phyloP scores from a whole-genome alignment of 768 basidiomycete genomes.

The Mycena pura region DNA sequence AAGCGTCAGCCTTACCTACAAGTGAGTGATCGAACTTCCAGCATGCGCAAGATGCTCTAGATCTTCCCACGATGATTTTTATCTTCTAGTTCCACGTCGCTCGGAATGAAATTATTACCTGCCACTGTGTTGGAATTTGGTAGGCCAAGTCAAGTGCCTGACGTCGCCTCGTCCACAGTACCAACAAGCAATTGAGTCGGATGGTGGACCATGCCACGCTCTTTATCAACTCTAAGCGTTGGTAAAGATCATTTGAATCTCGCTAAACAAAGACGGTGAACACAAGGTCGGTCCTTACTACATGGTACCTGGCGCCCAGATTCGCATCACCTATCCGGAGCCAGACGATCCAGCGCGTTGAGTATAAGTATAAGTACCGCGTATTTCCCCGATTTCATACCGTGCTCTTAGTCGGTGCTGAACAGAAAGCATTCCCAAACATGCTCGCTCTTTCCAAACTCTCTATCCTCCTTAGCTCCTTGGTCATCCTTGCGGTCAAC shows the following conservation, averaged over 20 bases:
- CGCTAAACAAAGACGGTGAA: not conserved
- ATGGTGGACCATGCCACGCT: not conserved
- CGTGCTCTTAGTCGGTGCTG: not conserved
- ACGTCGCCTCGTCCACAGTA: not conserved
- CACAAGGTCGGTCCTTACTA: not conserved
- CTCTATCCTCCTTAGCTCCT: not conserved
- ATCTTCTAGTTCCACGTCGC: not conserved
- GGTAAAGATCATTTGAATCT: not conserved
- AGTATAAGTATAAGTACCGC: not conserved
- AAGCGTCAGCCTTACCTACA: too few species aligned
- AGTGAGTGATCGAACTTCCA: too few species aligned
- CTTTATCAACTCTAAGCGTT: not conserved
- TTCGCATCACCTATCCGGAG: not conserved
- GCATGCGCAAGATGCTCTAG: not conserved
- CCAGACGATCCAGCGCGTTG: not conserved
- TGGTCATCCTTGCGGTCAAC: not conserved
- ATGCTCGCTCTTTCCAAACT: not conserved
- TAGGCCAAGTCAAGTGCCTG: not conserved
- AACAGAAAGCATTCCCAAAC: not conserved
- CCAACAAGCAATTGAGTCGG: not conserved
- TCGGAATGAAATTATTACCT: not conserved
- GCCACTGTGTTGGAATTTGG: not conserved
- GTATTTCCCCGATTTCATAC: not conserved
- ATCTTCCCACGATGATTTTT: not conserved
- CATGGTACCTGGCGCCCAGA: not conserved